Evolutionary conservation across 1,284 basidiomycete species (phyloP), one percentile per base, ranked within the genome.

Genomic region (Meripilus lineatus): DNA sequence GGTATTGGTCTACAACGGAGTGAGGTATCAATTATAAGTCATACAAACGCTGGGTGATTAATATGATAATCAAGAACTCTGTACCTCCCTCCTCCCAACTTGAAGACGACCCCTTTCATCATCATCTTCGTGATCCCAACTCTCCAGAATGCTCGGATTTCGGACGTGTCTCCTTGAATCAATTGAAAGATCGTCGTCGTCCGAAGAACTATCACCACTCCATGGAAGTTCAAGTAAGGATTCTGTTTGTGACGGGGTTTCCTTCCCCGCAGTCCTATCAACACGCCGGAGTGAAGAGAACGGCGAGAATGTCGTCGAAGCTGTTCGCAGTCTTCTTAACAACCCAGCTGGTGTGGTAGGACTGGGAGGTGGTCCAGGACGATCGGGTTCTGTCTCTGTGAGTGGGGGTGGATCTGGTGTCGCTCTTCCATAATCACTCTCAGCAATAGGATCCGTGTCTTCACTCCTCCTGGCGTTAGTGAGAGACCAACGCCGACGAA

Each of bases 201-300:
- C 77, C 5, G 77, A 79, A 4, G 82, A 84, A 51, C 75, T 82
- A 56, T 85, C 81, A 46, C 76, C 84, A 50, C 81, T 81, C 77
- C 79, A 84, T 3, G 63, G 39, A 20, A 51, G 53, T 32, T 59
- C 62, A 3, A 38, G 33, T 26, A 26, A n/a, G 15, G 35, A 53
- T 26, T 66, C 61, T 39, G 71, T 72, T 11, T 58, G 57, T 35
- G 49, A 54, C n/a, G n/a, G n/a, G 34, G 58, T 47, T 10, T 67
- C 59, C 25, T 58, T 63, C 38, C 53, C 56, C 18, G 52, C 53
- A 7, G 51, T 51, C 33, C 55, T 51, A 43, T 55, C 66, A 42
- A 44, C 56, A 26, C 50, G 51, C 18, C 63, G 62, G 32, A 68
- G 62, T 30, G 66, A 58, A 6, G 67, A 58, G 50, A 77, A 74